Conservation (phyloP, 2,329 filamentous ascomycete species). For the Fusarium sp. region DNA sequence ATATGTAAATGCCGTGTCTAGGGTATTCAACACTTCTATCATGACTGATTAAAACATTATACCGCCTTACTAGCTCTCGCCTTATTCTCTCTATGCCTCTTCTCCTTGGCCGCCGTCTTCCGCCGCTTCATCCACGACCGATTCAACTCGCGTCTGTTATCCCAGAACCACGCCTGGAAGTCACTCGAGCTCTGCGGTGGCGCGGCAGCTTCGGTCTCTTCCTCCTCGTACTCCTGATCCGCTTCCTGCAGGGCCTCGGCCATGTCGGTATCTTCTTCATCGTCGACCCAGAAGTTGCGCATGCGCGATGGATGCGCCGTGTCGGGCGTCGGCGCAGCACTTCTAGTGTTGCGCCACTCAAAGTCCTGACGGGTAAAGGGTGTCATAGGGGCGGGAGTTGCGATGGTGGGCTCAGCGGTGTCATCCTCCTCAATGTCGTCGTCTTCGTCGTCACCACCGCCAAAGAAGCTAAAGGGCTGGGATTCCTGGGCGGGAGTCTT, state of each 20-base stretch:
- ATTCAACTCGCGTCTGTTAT: constrained; percentile 76
- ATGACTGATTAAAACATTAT: constrained; percentile 48
- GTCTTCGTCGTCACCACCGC: constrained; percentile 60
- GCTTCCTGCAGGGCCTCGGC: constrained; percentile 50
- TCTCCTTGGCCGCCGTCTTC: constrained; percentile 76
- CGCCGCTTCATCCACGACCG: constrained; percentile 76
- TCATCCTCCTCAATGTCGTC: constrained; percentile 62
- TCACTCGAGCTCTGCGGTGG: constrained; percentile 59
- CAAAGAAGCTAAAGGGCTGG: constrained; percentile 86
- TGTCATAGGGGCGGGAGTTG: constrained; percentile 76
- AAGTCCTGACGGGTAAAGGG: constrained; percentile 87
- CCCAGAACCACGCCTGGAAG: constrained; percentile 79
- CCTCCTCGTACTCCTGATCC: constrained; percentile 50
- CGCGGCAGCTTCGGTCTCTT: constrained; percentile 46
- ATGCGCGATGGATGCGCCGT: constrained; percentile 82
- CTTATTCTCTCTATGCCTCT: constrained; percentile 76
- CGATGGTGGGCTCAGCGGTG: constrained; percentile 42
- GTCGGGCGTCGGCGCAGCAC: constrained; percentile 94
- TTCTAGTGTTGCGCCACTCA: constrained; percentile 81
- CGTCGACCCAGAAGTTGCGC: constrained; percentile 71
- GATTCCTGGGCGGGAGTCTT: constrained; percentile 58
- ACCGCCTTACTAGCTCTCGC: constrained; percentile 63
- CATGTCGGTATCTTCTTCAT: constrained; percentile 53
- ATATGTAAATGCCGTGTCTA: too few relatives aligned
- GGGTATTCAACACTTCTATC: too few relatives aligned